Conservation (phyloP, 2,329 filamentous ascomycete species). For the Lomentospora prolificans region DNA sequence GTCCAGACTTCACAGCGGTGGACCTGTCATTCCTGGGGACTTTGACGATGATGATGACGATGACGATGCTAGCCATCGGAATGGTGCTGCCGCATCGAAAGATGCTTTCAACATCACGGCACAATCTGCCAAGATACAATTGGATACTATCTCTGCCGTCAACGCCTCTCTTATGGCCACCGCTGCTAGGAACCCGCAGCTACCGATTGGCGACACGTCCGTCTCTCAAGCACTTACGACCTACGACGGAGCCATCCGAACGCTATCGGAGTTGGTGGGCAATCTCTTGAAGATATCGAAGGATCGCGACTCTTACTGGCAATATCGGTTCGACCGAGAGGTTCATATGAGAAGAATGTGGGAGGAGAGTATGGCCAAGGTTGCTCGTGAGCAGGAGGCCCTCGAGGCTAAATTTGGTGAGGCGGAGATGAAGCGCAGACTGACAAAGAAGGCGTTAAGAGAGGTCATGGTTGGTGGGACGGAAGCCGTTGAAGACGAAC, state of each 20-base stretch:
- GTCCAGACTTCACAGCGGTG: constrained; percentile 26
- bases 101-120: constrained; percentile 97
- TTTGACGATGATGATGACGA: constrained; percentile 56
- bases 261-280: constrained; percentile 72
- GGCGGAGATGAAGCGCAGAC: constrained; percentile 79
- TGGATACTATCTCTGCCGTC: constrained; percentile 82
- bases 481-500: not conserved
- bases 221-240: constrained; percentile 70
- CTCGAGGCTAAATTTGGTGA: constrained; percentile 81
- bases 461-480: constrained; percentile 54
- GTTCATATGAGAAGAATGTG: constrained; percentile 88
- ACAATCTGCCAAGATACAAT: constrained; percentile 84
- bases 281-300: constrained; percentile 86
- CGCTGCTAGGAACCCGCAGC: constrained; percentile 49
- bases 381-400: constrained; percentile 89
- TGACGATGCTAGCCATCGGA: constrained; percentile 66
- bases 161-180: constrained; percentile 72
- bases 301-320: constrained; percentile 94
- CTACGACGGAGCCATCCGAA: constrained; percentile 83
- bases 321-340: constrained; percentile 86
- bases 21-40: constrained; percentile 26
- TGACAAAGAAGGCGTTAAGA: constrained; percentile 79
- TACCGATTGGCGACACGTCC: constrained; percentile 66
- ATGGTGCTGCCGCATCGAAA: constrained; percentile 65
- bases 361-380: constrained; percentile 97